Evolutionary conservation across 1,284 basidiomycete genomes (phyloP).

Genomic region (Trichosporon sp.): DNA sequence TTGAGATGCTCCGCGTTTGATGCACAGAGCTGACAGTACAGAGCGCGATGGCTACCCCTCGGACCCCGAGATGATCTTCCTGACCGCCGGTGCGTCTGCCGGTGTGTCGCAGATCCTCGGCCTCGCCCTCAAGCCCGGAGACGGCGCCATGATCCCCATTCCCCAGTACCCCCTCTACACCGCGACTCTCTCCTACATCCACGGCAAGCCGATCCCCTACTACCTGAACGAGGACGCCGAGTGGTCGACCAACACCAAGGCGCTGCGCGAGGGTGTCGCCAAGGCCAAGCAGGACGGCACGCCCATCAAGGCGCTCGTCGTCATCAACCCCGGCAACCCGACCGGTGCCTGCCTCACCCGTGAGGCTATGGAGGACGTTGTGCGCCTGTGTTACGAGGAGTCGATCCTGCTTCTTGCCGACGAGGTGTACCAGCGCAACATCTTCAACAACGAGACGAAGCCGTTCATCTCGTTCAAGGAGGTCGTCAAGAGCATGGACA

Average conservation of each 20-base stretch:
- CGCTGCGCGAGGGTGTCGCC: slow-evolving; percentile 65
- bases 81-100: slow-evolving; percentile 87
- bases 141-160: slow-evolving; percentile 71
- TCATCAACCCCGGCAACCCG: slow-evolving; percentile 96
- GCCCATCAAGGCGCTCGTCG: slow-evolving; percentile 73
- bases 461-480: slow-evolving; percentile 92
- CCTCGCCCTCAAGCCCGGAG: slow-evolving; percentile 40
- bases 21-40: slow-evolving; percentile 48
- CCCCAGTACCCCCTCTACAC: slow-evolving; percentile 98
- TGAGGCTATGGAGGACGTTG: slow-evolving; percentile 66
- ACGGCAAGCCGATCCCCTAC: slow-evolving; percentile 80
- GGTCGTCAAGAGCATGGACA: slow-evolving; percentile 62
- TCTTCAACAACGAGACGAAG: slow-evolving; percentile 62
- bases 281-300: slow-evolving; percentile 64
- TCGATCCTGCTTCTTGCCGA: slow-evolving; percentile 85
- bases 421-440: slow-evolving; percentile 91
- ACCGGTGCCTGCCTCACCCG: slow-evolving; percentile 77
- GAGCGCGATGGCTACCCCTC: slow-evolving; percentile 84
- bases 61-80: slow-evolving; percentile 81
- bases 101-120: slow-evolving; percentile 81
- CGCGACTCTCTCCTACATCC: slow-evolving; percentile 80
- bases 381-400: slow-evolving; percentile 76
- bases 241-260: slow-evolving; percentile 77
- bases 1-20: too few species aligned
- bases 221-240: slow-evolving; percentile 74